A percentile compares a stretch with the other conserved stretches of the same genome.
These are phyloP conservation scores for Przewalskia tangutica DNA, from an alignment of 257 asterid genomes.

Conservation along the genomic window DNA sequence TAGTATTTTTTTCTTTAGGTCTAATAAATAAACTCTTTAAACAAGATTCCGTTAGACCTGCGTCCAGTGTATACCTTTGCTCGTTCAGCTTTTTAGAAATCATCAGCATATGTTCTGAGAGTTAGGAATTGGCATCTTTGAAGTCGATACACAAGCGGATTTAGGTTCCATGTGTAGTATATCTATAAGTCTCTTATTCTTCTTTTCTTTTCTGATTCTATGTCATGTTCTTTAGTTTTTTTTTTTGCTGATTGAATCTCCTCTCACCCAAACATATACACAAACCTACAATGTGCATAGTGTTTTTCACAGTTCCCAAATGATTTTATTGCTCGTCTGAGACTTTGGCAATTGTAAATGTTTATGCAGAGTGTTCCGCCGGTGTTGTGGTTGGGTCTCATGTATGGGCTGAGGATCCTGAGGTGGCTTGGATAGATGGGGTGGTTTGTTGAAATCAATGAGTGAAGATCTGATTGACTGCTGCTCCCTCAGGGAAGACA, in stretches of 20 bases:
- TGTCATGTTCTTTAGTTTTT: neutral
- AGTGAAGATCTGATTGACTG: conserved; percentile 51
- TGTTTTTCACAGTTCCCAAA: neutral
- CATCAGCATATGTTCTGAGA: neutral
- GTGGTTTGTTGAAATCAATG: conserved; percentile 53
- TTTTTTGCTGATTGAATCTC: neutral
- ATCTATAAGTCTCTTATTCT: neutral
- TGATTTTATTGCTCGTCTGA: neutral
- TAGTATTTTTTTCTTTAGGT: neutral
- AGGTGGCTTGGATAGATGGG: conserved; percentile 89
- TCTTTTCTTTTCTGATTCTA: neutral
- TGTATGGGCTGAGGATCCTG: conserved; percentile 92
- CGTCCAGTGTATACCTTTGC: neutral
- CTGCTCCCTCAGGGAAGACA: conserved; percentile 57
- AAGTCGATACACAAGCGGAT: neutral
- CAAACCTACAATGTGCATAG: neutral
- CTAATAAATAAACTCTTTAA: neutral
- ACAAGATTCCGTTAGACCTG: neutral
- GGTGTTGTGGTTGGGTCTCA: conserved; percentile 72
- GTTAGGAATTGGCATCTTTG: neutral
- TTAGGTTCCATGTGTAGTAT: neutral
- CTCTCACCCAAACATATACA: neutral
- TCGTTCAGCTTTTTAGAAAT: neutral
- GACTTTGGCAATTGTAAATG: conserved; percentile 5
- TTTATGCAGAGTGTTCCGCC: conserved; percentile 52